Evolutionary conservation across 2,329 filamentous ascomycete genomes (phyloP), one percentile per base, ranked within the genome.

Genomic region (Colletotrichum tanaceti): DNA sequence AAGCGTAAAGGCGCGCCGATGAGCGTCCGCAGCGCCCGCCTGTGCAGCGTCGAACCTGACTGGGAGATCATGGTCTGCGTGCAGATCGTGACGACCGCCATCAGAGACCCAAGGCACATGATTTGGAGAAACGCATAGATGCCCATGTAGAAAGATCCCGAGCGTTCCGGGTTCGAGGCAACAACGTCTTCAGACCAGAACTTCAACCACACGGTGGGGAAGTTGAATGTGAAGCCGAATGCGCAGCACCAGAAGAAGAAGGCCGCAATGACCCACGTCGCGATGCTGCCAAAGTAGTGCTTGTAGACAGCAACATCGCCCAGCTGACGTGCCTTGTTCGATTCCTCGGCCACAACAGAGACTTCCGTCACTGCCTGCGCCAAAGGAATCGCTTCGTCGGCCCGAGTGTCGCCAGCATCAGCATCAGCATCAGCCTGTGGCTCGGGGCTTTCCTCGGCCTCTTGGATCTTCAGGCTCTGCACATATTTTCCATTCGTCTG

Each of bases 1-100:
- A 84, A 83, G 7, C 71, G 71, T 44, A 85, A 66, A 1, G 82
- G 80, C 1, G 82, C 83, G 1, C 72, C 72, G 13, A 80, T 71
- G 0, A 82, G 73, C 0, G 78, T 79, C 1, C 58, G 63, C 20
- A 83, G 73, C 5, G 78, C 75, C 1, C 69, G 64, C 35, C 73
- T 63, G 55, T 83, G 81, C 0, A 83, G 70, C 0, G 71, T 72
- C 0, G 72, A 73, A 1, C 78, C 80, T 1, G 77, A 77, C 5
- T 73, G 73, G 3, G 73, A 73, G 39, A 78, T 75, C 68, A 76
- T 73, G 10, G 71, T 68, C 35, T 53, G 49, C 6, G 58, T 43
- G 24, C 76, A 72, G 13, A 78, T 47, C 0, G 71, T 46, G 65
- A 73, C 54, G 18, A 72, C 65, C n/a, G 70, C 63, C 9, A 71